These are phyloP conservation scores for Alternaria solani DNA, from an alignment of 2,329 filamentous ascomycete genomes.

Conservation along the genomic window DNA sequence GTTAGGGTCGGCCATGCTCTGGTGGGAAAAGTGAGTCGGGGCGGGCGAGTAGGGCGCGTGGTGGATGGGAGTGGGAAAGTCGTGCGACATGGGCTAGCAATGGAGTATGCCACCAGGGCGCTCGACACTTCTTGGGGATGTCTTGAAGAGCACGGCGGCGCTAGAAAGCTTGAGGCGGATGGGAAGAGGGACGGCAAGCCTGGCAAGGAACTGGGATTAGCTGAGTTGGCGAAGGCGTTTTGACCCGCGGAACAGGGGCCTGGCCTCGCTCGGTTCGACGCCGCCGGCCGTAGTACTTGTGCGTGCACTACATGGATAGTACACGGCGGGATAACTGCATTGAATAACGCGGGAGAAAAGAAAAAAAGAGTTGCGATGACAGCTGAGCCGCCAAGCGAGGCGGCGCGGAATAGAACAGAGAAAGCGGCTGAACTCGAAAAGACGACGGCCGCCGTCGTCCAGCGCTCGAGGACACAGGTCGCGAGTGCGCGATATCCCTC, in stretches of 20 bases:
- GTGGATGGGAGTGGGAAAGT: slow-evolving; percentile 36
- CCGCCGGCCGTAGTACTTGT: slow-evolving; percentile 24
- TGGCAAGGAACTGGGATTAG: slow-evolving; percentile 31
- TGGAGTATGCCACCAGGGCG: slow-evolving; percentile 35
- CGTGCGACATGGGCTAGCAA: slow-evolving; percentile 46
- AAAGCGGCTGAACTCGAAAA: background rate
- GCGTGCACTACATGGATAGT: slow-evolving; percentile 2
- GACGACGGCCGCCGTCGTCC: background rate
- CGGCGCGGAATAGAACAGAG: too few species aligned
- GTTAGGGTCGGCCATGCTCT: slow-evolving; percentile 47
- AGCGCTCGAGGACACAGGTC: background rate
- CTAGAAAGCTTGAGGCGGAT: slow-evolving; percentile 21
- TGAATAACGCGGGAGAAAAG: background rate
- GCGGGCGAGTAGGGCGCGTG: slow-evolving; percentile 44
- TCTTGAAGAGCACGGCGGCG: slow-evolving; percentile 26
- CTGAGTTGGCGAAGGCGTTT: slow-evolving; percentile 30
- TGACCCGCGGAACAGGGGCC: slow-evolving; percentile 28
- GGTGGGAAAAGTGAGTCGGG: slow-evolving; percentile 42
- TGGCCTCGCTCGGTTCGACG: slow-evolving; percentile 27
- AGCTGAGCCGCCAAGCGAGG: background rate
- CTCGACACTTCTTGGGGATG: slow-evolving; percentile 28
- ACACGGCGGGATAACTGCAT: background rate
- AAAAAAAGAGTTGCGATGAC: background rate
- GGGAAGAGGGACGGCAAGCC: slow-evolving; percentile 19
- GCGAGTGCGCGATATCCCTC: background rate